Evolutionary conservation across 331 rosid genomes (phyloP), one percentile per base, ranked within the genome.

Genomic region (Saraca asoca): DNA sequence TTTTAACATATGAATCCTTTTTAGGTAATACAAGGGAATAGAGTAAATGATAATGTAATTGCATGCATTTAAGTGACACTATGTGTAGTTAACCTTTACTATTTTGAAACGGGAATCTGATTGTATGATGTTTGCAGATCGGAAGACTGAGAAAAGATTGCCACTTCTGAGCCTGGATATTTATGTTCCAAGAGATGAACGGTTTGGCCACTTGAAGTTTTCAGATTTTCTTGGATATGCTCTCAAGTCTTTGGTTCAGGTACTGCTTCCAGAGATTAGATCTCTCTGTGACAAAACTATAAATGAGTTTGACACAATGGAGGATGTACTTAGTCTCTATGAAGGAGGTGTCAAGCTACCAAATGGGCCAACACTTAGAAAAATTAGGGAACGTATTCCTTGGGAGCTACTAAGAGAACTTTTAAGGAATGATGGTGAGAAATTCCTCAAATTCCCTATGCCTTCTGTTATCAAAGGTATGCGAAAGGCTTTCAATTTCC

Each of bases 111-210:
- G 11, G 7, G 44, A 66, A 45, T 14, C 42, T 63, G 14, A 39
- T 49, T 43, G 13, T 77, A 29, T 68, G 39, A 34, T 37, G 52
- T 62, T 49, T 64, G 73, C 97, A 90, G 99, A 90, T 60, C 87
- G 85, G 44, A 56, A 74, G 58, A 65, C 70, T 20, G 99, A 94
- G 82, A 80, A 69, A 51, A 88, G 99, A 75, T 59, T 94, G 85
- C 83, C 76, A 18, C 84, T 90, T 29, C 55, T 88, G 35, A 85
- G 85, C 51, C 82, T 94, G 5, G 68, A 83, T 65, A 79, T 87
- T 44, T 94, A 94, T 58, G 96, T 94, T 42, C 99, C 97, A 9
- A 80, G 87, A 58, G 99, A 94, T 60, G 99, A 94, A 79, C 88
- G 79, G 51, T 94, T 94, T 70, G 80, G 88, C 16, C 82, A 73